Evolutionary conservation across 208 protist species (phyloP), one percentile per base, ranked within the genome.

Genomic region (Wallacemonas sp.): DNA sequence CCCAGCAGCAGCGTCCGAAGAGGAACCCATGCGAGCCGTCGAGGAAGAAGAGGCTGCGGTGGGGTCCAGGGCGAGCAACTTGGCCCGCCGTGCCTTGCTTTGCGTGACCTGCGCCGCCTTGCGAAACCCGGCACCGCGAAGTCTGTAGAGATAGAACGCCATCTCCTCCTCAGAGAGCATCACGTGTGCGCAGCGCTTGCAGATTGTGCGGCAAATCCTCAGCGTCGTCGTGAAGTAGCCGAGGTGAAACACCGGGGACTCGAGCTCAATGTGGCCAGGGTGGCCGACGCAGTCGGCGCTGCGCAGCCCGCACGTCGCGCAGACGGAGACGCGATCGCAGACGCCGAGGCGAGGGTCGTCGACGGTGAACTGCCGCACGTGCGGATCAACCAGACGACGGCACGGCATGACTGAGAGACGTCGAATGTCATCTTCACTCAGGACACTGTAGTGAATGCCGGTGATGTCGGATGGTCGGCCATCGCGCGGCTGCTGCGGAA

Each of bases 241-340:
- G 27, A 98, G 71, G 70, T 99, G 99, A 76, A 99, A 99, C 5
- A 99, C 97, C 0, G 99, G 99, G 26, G 98, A 74, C 70, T 95
- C 94, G 33, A 99, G 82, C 63, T 98, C 82, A 38, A 99, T 96
- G 80, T 98, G 88, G 23, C 98, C 99, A 74, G 98, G 98, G 83
- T 99, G 99, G 8, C 99, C 99, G 4, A 94, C 82, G 80, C 99
- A 99, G 44, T 99, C 90, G 8, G 86, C 68, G 65, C 87, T 76
- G 33, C 81, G 70, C 61, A 92, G 63, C 0, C 94, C 93, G 74
- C 98, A 99, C 0, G 98, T 99, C 17, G 68, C 68, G 75, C 98
- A 99, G 6, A 65, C 29, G 12, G 63, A 58, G 39, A 62, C 61
- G 38, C 96, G 95, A 54, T 98, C 91, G 27, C 86, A 90, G 11